A percentile compares a stretch with the other conserved stretches of the same genome.
phyloP scores from a whole-genome alignment of 176 grass and related monocot species.

The Poa annua region DNA sequence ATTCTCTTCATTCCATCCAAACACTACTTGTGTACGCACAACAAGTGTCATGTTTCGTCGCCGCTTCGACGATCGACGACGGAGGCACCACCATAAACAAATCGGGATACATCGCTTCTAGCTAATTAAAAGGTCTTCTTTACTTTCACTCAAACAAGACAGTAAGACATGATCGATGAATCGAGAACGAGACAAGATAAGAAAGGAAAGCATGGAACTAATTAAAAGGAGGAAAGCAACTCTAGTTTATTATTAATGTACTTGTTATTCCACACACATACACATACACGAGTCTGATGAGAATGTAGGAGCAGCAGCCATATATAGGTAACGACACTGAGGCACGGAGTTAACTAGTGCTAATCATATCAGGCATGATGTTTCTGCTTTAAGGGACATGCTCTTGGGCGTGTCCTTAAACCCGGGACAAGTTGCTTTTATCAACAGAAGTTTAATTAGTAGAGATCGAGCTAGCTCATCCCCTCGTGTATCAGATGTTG shows the following conservation, averaged over 20 bases:
- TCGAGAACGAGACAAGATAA: slow-evolving; percentile 32
- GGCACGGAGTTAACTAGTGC: background rate
- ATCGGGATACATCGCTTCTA: background rate
- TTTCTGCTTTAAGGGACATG: slow-evolving; percentile 66
- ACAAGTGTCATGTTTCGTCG: slow-evolving; percentile 8
- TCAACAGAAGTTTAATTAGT: background rate
- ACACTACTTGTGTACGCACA: background rate
- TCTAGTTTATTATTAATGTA: background rate
- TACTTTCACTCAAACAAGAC: slow-evolving; percentile 49
- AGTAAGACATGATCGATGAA: background rate
- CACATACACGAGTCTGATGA: background rate
- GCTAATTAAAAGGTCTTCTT: slow-evolving; percentile 31
- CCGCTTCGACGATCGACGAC: background rate
- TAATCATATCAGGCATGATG: slow-evolving; percentile 39
- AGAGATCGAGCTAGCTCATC: background rate
- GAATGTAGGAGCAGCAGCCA: slow-evolving; percentile 17
- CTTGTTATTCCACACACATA: slow-evolving; percentile 25
- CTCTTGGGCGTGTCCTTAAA: slow-evolving; percentile 48
- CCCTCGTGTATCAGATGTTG: slow-evolving; percentile 44
- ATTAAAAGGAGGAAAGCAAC: slow-evolving; percentile 33
- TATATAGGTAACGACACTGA: background rate
- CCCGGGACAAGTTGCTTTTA: slow-evolving; percentile 34
- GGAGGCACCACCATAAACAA: slow-evolving; percentile 13
- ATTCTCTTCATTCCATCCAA: slow-evolving; percentile 15
- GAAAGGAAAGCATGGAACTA: slow-evolving; percentile 17